Evolutionary conservation across 176 grass and related monocot genomes (phyloP), one percentile per base, ranked within the genome.

Genomic region (Oropetium thomaeum): DNA sequence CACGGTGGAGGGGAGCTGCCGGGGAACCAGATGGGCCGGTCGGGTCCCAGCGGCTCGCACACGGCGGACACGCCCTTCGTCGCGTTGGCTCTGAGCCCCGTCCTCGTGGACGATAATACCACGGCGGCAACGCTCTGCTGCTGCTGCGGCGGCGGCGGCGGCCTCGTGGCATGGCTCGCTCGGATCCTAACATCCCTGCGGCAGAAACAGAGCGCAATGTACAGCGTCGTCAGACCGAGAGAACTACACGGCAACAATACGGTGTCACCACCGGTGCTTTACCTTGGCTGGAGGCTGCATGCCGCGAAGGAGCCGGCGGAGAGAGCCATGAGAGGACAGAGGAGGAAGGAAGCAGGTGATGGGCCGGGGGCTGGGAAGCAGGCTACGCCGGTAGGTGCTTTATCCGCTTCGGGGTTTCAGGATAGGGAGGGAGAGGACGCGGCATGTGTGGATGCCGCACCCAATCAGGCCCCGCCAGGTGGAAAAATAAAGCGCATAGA

Each of bases 11-110:
- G 81, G 22, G 88, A 30, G 63, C 62, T 89, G 19, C 95, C 95
- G 58, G 91, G 95, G 81, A 97, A 97, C 91, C 91, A 94, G 63
- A 97, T 48, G 68, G 95, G 95, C 44, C 91, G 67, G 75, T 97
- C 95, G 5, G 88, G 91, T 4, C 88, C 90, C 47, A 97, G 75
- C 23, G 91, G 95, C 71, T 97, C 71, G 77, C 95, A 97, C 22
- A 85, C 88, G 41, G 86, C 74, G 20, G 95, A 93, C 19, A 97
- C 81, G 19, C 90, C 73, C 67, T 97, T 97, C 17, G 83, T 87
- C 20, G 88, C 95, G 34, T 84, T 65, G 2, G 82, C 19, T 25
- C 58, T 65, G 45, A 43, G 17, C 22, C 26, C 73, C 52, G 66
- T n/a, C 73, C 27, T 72, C 6, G 30, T 14, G 3, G 17, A 27